Percentiles rank a stretch among this genome's conserved stretches.
Evolutionary conservation across 2,329 filamentous ascomycete species (phyloP).

Genomic region (Thelonectria blattea): DNA sequence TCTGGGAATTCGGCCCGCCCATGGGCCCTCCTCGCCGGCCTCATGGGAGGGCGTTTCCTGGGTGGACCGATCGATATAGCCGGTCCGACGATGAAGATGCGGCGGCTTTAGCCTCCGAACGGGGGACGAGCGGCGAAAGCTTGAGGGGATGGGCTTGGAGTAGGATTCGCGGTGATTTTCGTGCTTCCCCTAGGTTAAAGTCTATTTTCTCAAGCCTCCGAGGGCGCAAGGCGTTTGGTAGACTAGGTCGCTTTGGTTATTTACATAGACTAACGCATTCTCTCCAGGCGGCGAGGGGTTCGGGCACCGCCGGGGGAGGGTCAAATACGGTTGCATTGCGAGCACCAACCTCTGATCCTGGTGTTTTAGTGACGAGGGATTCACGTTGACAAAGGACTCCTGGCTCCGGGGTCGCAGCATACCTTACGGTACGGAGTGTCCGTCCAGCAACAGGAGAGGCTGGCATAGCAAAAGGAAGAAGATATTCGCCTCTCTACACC

Average conservation of each 20-base stretch:
- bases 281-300: neutral
- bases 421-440: too few relatives aligned
- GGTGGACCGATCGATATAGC: neutral
- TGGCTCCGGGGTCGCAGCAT: too few relatives aligned
- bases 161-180: neutral
- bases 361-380: too few relatives aligned
- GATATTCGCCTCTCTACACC: too few relatives aligned
- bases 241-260: neutral
- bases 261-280: neutral
- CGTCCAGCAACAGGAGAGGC: too few relatives aligned
- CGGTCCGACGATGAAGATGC: neutral
- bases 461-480: too few relatives aligned
- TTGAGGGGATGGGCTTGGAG: neutral
- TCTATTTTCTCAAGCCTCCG: slow-evolving; percentile 4
- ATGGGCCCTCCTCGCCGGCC: neutral
- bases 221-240: neutral
- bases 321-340: too few relatives aligned
- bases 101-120: neutral
- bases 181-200: neutral
- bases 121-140: neutral
- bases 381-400: too few relatives aligned
- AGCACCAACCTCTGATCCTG: too few relatives aligned
- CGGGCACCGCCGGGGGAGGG: too few relatives aligned
- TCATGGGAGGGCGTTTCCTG: neutral
- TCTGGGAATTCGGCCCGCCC: neutral